Base-by-base conservation (phyloP, 257 asterid species). In the Hygrophila difformis region DNA sequence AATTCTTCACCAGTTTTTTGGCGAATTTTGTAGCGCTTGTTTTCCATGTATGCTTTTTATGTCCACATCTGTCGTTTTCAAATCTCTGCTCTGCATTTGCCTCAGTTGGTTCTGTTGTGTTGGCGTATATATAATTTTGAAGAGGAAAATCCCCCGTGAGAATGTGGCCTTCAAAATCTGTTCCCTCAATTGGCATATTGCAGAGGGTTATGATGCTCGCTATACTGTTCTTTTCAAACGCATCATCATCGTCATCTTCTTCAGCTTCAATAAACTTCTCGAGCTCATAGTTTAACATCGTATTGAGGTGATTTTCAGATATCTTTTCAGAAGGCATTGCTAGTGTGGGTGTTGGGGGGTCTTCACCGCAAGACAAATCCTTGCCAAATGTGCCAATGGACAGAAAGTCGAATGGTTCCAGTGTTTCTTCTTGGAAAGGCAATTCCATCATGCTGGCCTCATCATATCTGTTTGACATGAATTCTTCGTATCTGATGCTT, bases 351-450 rank as follows among this genome's bases (percentile, higher is more conserved):
- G 96, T 77, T 41, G 93, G 73, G 51, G 89, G 84, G 44, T 74
- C 84, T 40, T 68, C 62, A 55, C 49, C 45, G 42, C n/a, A n/a
- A n/a, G 45, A 51, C 53, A 73, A 52, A 53, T 79, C 82, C 64
- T 56, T 58, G 37, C 93, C 94, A 3, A 86, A 73, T 61, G 94
- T 87, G 17, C 94, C 94, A 62, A 87, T 87, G 55, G 96, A 68
- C 44, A 87, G 94, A 61, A 87, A 80, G 12, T 82, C 84, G 61
- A 79, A 82, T 45, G 78, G 62, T 54, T 82, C 87, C 39, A 51
- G 56, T 57, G 64, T n/a, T n/a, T n/a, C 49, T 59, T 78, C 80
- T 56, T 68, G 62, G 56, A 17, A 61, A 20, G 34, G 39, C 49
- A 31, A 56, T 52, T 70, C 69, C 26, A 21, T 59, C 49, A 45